phyloP scores from a whole-genome alignment of 2,329 filamentous ascomycete species.

The Laburnicola sp. region DNA sequence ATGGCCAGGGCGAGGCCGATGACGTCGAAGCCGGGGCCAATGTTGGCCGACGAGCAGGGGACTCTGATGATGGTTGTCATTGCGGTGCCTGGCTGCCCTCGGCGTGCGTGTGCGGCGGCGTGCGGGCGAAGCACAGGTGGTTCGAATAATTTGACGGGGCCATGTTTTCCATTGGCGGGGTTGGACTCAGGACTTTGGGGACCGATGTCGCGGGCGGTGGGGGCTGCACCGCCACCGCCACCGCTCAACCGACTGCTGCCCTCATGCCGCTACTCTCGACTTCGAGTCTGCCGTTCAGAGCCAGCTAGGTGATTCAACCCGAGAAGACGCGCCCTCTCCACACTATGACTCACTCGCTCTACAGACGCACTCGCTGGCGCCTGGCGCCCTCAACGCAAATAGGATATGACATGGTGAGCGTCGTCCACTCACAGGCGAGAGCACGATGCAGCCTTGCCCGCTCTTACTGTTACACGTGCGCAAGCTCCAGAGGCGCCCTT shows the following conservation, averaged over 20 bases:
- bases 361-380: no score
- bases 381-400: no score
- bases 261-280: no score
- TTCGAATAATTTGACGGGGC: conserved; percentile 3
- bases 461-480: conserved; percentile 6
- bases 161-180: no score
- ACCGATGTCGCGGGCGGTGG: conserved; percentile 14
- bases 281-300: no score
- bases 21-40: conserved; percentile 94
- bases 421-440: conserved; percentile 12
- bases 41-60: conserved; percentile 95
- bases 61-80: conserved; percentile 68
- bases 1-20: conserved; percentile 93
- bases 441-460: background rate
- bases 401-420: no score
- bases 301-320: no score
- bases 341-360: no score
- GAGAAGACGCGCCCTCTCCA: no score
- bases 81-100: conserved; percentile 3
- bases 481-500: conserved; percentile 1
- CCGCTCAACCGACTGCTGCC: no score
- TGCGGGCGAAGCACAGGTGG: conserved; percentile 1
- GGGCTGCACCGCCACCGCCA: conserved; percentile 3
- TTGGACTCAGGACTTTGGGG: background rate
- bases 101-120: background rate